These are phyloP conservation scores for Diaporthe ampelina DNA, from an alignment of 2,329 filamentous ascomycete genomes.

Conservation along the genomic window DNA sequence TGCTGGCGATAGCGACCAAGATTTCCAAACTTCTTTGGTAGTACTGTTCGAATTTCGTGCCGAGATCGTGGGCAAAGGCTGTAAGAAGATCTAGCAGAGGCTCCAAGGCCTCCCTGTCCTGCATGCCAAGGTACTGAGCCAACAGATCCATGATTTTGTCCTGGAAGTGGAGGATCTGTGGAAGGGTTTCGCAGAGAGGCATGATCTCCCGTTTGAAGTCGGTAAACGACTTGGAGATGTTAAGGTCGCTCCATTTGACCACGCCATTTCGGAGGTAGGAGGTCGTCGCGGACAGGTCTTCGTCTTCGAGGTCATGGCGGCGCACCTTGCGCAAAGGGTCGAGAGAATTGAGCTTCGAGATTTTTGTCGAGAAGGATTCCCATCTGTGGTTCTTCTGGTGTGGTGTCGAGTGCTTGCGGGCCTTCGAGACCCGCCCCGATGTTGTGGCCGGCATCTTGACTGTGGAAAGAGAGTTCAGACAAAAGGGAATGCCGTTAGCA, in stretches of 20 bases:
- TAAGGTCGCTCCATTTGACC: constrained; percentile 92
- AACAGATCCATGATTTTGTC: constrained; percentile 85
- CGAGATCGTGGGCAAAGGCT: constrained; percentile 95
- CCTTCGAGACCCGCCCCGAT: constrained; percentile 78
- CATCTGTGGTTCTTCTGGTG: constrained; percentile 89
- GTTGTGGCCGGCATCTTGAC: constrained; percentile 72
- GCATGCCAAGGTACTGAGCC: constrained; percentile 80
- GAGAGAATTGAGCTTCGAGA: constrained; percentile 88
- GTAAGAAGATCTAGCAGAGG: constrained; percentile 89
- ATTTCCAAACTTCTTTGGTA: constrained; percentile 82
- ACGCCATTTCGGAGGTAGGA: constrained; percentile 89
- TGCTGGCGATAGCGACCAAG: constrained; percentile 83
- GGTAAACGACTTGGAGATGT: constrained; percentile 85
- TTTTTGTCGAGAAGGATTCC: constrained; percentile 91
- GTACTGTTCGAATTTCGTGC: constrained; percentile 87
- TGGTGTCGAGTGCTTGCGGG: constrained; percentile 76
- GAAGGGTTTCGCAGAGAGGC: constrained; percentile 88
- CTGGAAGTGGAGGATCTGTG: constrained; percentile 93
- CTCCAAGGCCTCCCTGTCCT: constrained; percentile 85
- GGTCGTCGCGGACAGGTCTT: constrained; percentile 81
- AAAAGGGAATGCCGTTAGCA: too few relatives aligned
- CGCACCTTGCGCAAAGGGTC: constrained; percentile 93
- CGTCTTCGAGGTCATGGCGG: constrained; percentile 84
- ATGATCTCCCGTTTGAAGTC: constrained; percentile 81
- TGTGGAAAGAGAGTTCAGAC: constrained; percentile 42